Conservation (phyloP, 75 land plant genomes). For the Pinus taeda region DNA sequence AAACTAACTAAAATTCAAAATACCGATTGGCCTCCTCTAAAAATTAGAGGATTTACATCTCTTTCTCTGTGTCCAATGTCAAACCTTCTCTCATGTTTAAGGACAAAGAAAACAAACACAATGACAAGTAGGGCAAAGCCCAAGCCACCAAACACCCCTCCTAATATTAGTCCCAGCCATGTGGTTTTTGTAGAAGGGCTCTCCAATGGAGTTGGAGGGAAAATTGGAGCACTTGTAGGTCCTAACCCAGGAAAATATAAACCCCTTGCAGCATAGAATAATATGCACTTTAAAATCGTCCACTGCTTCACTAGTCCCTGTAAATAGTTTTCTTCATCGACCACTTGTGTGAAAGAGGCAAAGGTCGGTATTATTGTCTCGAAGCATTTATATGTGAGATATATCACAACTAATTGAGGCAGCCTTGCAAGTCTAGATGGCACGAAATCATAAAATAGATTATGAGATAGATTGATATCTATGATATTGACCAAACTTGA, state of each 20-base stretch:
- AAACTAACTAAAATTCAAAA: constrained; percentile 31
- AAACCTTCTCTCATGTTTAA: constrained; percentile 10
- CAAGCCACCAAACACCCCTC: constrained; percentile 64
- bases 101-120: constrained; percentile 18
- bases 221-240: constrained; percentile 12
- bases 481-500: constrained; percentile 10
- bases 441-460: constrained; percentile 61
- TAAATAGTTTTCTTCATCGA: constrained; percentile 59
- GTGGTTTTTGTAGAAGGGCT: constrained; percentile 3
- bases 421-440: constrained; percentile 20
- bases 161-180: constrained; percentile 46
- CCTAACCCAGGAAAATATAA: constrained; percentile 44
- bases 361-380: constrained; percentile 47
- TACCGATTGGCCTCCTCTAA: constrained; percentile 18
- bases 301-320: constrained; percentile 48
- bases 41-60: constrained; percentile 20
- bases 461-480: constrained; percentile 53
- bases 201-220: constrained; percentile 7
- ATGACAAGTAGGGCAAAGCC: constrained; percentile 49
- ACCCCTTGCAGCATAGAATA: constrained; percentile 53
- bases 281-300: constrained; percentile 29
- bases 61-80: constrained; percentile 24
- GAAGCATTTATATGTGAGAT: constrained; percentile 73
- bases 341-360: constrained; percentile 7
- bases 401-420: constrained; percentile 22